These are phyloP conservation scores for Colletotrichum sp. DNA, from an alignment of 2,329 filamentous ascomycete genomes.

Conservation along the genomic window DNA sequence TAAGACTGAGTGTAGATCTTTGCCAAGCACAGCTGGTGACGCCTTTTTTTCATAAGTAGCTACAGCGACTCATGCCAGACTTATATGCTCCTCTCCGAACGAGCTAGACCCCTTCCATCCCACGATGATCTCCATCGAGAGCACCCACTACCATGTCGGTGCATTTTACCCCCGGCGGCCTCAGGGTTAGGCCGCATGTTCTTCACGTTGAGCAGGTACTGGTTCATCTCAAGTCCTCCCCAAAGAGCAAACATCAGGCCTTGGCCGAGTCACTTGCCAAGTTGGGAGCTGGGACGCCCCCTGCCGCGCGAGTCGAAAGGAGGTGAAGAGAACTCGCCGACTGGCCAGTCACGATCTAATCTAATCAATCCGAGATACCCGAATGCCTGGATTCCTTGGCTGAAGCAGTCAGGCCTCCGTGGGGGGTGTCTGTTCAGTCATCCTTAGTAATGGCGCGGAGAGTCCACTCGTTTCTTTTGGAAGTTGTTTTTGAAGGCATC, in stretches of 20 bases:
- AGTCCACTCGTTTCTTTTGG: background rate
- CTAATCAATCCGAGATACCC: slow-evolving; percentile 15
- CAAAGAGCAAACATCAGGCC: background rate
- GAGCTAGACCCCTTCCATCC: background rate
- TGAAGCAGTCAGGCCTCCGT: background rate
- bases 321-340: background rate
- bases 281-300: background rate
- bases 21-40: background rate
- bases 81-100: background rate
- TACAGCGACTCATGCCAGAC: background rate
- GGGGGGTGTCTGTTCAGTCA: background rate
- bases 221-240: slow-evolving; percentile 5
- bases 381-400: slow-evolving; percentile 1
- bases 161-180: slow-evolving; percentile 6
- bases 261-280: background rate
- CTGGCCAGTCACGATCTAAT: slow-evolving; percentile 9
- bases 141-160: background rate
- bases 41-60: background rate
- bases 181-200: background rate
- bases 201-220: background rate
- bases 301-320: background rate
- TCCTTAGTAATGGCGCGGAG: background rate
- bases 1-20: background rate
- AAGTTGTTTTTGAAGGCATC: background rate
- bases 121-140: slow-evolving; percentile 4